These are phyloP conservation scores for Linnemannia exigua DNA, from an alignment of 192 early-diverging fungal species.

Conservation along the genomic window DNA sequence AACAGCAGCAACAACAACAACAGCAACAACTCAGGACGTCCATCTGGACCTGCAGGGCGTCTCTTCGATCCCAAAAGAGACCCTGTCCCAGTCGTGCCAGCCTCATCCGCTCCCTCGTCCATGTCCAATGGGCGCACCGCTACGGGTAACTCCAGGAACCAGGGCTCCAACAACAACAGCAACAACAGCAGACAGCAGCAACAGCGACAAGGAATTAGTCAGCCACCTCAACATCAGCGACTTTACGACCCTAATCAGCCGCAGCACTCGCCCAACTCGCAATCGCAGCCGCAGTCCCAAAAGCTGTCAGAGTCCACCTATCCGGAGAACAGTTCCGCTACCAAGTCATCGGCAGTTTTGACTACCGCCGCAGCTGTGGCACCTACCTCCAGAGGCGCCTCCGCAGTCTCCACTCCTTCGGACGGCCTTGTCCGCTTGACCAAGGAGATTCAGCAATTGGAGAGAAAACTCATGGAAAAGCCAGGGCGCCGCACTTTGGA, in stretches of 20 bases:
- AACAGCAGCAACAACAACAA: constrained; percentile 14
- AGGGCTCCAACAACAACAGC: constrained; percentile 1
- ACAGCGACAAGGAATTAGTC: constrained; percentile 13
- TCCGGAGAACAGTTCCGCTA: not conserved
- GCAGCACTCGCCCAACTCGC: constrained; percentile 11
- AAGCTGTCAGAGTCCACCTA: not conserved
- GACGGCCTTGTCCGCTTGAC: constrained; percentile 46
- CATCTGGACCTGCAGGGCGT: constrained; percentile 11
- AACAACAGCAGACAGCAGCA: not conserved
- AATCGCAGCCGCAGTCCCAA: constrained; percentile 44
- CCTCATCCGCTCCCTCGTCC: constrained; percentile 6
- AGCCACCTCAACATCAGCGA: constrained; percentile 18
- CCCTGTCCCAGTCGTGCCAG: constrained; percentile 40
- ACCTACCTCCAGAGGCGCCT: not conserved
- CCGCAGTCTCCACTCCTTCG: constrained; percentile 13
- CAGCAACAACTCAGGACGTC: constrained; percentile 11
- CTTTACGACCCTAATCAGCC: constrained; percentile 45
- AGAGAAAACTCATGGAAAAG: constrained; percentile 54
- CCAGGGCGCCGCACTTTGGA: constrained; percentile 39
- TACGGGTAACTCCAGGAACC: constrained; percentile 23
- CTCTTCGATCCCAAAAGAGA: constrained; percentile 52
- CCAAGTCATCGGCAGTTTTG: not conserved
- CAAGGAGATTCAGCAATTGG: constrained; percentile 51
- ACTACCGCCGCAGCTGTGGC: constrained; percentile 6
- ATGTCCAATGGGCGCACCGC: not conserved